A percentile compares a stretch with the other conserved stretches of the same genome.
Evolutionary conservation across 208 protist genomes (phyloP).

Genomic region (Kentomonas sorsogonicus): DNA sequence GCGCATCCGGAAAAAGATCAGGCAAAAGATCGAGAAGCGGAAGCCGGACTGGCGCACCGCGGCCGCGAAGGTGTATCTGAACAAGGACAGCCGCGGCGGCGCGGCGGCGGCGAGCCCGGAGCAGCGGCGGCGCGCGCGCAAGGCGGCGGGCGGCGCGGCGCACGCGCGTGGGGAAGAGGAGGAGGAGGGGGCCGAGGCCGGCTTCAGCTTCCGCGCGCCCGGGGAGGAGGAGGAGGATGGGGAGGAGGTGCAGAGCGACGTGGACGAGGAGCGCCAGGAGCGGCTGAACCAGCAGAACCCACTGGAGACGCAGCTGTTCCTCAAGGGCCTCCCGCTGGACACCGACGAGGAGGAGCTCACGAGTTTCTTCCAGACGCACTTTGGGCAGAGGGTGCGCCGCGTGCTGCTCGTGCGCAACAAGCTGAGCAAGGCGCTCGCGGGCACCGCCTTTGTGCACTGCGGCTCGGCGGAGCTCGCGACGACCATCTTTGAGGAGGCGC

Average conservation of each 20-base stretch:
- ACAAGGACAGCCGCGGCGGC: slow-evolving; percentile 8
- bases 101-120: slow-evolving; percentile 21
- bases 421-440: slow-evolving; percentile 57
- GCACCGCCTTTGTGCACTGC: slow-evolving; percentile 87
- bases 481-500: slow-evolving; percentile 73
- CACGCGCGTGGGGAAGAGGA: not conserved
- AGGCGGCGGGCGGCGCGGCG: not conserved
- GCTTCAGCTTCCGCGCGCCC: slow-evolving; percentile 26
- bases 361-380: slow-evolving; percentile 67
- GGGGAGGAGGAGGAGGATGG: slow-evolving; percentile 33
- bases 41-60: slow-evolving; percentile 74
- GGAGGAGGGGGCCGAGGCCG: slow-evolving; percentile 29
- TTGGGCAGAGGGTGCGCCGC: slow-evolving; percentile 52
- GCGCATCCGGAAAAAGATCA: slow-evolving; percentile 86
- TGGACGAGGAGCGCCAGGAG: slow-evolving; percentile 86
- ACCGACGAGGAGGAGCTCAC: slow-evolving; percentile 77
- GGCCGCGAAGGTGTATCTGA: slow-evolving; percentile 61
- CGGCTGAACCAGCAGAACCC: slow-evolving; percentile 81
- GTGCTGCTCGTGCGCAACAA: slow-evolving; percentile 84
- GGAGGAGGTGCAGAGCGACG: slow-evolving; percentile 83
- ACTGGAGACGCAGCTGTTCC: slow-evolving; percentile 84
- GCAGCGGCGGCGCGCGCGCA: slow-evolving; percentile 5
- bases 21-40: slow-evolving; percentile 62
- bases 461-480: slow-evolving; percentile 51
- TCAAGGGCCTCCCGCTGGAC: slow-evolving; percentile 83